Percentiles rank a stretch among this genome's conserved stretches.
These are phyloP conservation scores for Cryptosporidium ubiquitum DNA, from an alignment of 169 alveolate species.

Conservation along the genomic window DNA sequence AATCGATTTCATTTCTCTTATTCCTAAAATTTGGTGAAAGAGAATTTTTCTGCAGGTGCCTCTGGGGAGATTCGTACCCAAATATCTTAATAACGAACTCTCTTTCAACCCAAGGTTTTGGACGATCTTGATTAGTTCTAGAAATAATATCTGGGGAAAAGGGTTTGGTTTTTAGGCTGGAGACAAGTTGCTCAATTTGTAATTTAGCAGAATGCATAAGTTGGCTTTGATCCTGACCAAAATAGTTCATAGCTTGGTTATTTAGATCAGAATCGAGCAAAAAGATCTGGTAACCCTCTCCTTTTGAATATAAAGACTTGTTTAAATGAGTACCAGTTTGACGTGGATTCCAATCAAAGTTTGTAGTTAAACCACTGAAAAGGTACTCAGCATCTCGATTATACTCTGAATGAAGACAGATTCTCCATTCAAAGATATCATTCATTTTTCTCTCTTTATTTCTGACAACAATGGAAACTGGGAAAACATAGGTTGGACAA, in stretches of 20 bases:
- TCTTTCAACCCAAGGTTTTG: conserved; percentile 32
- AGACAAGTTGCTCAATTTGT: background rate
- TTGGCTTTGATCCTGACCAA: background rate
- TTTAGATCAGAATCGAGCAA: background rate
- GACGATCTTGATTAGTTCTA: conserved; percentile 1
- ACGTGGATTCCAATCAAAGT: conserved; percentile 19
- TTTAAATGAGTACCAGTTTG: background rate
- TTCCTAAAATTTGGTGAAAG: background rate
- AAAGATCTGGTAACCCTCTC: conserved; percentile 4
- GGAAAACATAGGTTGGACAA: background rate
- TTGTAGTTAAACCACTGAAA: conserved; percentile 13
- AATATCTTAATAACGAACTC: conserved; percentile 61
- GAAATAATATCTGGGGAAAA: conserved; percentile 18
- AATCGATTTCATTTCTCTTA: background rate
- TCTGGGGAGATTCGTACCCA: background rate
- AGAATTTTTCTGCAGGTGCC: background rate
- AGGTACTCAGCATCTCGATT: conserved; percentile 48
- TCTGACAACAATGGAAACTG: conserved; percentile 14
- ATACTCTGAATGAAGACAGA: conserved; percentile 55
- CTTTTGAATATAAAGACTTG: background rate
- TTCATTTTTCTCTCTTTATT: background rate
- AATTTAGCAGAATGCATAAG: conserved; percentile 13
- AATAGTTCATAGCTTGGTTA: background rate
- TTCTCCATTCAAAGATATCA: conserved; percentile 44
- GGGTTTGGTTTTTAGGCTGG: conserved; percentile 15